Percentiles rank a stretch among this genome's conserved stretches.
phyloP scores from a whole-genome alignment of 2,329 filamentous ascomycete species.

The Diaporthe ampelina region DNA sequence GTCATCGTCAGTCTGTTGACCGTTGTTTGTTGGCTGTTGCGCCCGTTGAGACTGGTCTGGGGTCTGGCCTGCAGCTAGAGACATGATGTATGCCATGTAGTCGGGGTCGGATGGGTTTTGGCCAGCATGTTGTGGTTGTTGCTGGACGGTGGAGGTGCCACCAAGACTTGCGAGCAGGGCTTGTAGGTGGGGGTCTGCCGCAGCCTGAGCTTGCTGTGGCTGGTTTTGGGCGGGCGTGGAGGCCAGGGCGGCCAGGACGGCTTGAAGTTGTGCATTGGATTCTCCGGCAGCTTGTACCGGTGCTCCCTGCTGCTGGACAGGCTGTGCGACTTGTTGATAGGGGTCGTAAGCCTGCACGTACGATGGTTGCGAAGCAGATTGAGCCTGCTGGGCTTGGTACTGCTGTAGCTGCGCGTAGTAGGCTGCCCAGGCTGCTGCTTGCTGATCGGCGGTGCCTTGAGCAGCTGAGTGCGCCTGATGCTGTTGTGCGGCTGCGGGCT shows the following conservation, averaged over 20 bases:
- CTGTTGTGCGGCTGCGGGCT: slow-evolving; percentile 27
- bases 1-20: slow-evolving; percentile 44
- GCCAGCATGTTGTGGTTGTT: slow-evolving; percentile 44
- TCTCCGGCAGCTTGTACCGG: slow-evolving; percentile 44
- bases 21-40: slow-evolving; percentile 41
- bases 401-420: slow-evolving; percentile 56
- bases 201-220: slow-evolving; percentile 37
- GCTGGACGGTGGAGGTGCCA: slow-evolving; percentile 35
- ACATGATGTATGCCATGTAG: slow-evolving; percentile 49
- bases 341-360: slow-evolving; percentile 44
- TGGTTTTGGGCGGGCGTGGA: slow-evolving; percentile 46
- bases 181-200: slow-evolving; percentile 56
- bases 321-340: slow-evolving; percentile 47
- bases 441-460: slow-evolving; percentile 46
- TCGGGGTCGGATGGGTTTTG: slow-evolving; percentile 55
- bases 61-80: slow-evolving; percentile 40
- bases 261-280: slow-evolving; percentile 45
- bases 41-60: slow-evolving; percentile 40
- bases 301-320: slow-evolving; percentile 41
- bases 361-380: slow-evolving; percentile 41
- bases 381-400: slow-evolving; percentile 40
- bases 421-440: slow-evolving; percentile 54
- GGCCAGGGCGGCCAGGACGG: slow-evolving; percentile 46
- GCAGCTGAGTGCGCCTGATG: slow-evolving; percentile 37
- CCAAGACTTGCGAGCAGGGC: slow-evolving; percentile 59